Conservation (phyloP, 148 eudicot genomes). For the Silene conica region DNA sequence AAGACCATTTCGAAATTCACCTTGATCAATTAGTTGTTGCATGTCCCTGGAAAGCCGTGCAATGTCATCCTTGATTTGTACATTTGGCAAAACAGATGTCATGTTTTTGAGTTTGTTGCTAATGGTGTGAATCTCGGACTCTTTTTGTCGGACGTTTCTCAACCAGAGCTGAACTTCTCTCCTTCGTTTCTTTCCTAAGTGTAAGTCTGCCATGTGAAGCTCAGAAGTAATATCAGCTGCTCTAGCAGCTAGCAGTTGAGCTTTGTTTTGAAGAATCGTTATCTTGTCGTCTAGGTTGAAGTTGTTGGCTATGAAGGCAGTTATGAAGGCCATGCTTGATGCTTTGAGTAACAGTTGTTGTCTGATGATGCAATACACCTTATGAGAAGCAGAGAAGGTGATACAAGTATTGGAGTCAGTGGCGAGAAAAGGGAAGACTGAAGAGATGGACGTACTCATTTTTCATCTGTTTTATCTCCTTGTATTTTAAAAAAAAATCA, state of each 20-base stretch:
- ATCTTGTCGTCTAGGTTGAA: background rate
- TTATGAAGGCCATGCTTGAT: background rate
- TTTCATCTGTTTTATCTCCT: too few relatives aligned
- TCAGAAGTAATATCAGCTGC: conserved; percentile 10
- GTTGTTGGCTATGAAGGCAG: background rate
- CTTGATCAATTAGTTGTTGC: conserved; percentile 1
- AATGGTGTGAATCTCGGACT: background rate
- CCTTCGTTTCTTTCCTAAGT: conserved; percentile 13
- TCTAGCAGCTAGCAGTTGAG: conserved; percentile 9
- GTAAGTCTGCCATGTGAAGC: background rate
- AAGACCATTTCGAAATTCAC: conserved; percentile 12
- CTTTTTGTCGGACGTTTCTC: background rate
- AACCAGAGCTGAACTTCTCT: conserved; percentile 13
- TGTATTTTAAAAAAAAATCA: too few relatives aligned
- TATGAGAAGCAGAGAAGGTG: background rate
- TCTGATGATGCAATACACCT: background rate
- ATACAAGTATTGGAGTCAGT: too few relatives aligned
- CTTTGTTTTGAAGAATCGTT: background rate
- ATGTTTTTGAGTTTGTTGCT: background rate
- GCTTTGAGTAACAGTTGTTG: background rate
- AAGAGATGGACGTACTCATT: too few relatives aligned
- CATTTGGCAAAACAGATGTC: background rate
- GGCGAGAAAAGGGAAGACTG: too few relatives aligned
- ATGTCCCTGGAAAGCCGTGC: background rate
- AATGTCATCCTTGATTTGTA: background rate